Evolutionary conservation across 2,329 filamentous ascomycete species (phyloP), one percentile per base, ranked within the genome.

Genomic region (Fusarium chlamydosporum): DNA sequence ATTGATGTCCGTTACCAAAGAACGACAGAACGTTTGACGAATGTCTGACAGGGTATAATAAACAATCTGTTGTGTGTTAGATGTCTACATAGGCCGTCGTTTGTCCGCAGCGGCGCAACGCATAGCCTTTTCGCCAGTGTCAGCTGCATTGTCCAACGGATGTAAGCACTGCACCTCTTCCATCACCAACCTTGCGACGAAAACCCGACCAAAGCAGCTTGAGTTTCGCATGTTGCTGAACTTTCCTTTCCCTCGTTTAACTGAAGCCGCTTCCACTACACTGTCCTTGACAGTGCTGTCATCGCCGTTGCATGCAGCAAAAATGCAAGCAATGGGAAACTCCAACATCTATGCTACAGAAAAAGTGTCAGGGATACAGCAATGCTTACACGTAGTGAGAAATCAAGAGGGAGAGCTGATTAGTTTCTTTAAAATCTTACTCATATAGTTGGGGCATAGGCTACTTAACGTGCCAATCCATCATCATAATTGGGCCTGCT

Each of bases 141-240:
- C 53, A 65, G 61, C 45, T 37, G 41, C 31, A 50, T 46, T 18
- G 34, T 23, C 23, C 23, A 41, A 18, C 53, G 52, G 66, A 18
- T 70, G 50, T 45, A 54, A 67, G 43, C 56, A 54, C 42, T 55
- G 47, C 33, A 16, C 18, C 18, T 45, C 9, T 12, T 41, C 43
- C 16, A 48, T 40, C 12, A 26, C 31, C n/a, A n/a, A 47, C n/a
- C 5, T 20, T 23, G 13, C 13, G 9, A n/a, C 6, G 2, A 48
- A 35, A 23, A 27, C 15, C 18, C n/a, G 16, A 38, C 33, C 7
- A 40, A 51, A 51, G 9, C 16, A 9, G 7, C 16, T 18, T 37
- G 26, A 27, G 46, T 7, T 7, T 4, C 20, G 15, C 6, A 15
- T 15, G 9, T 13, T 11, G 16, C 4, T 13, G 4, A 26, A 7